These are phyloP conservation scores for Xylariaceae sp. DNA, from an alignment of 2,329 filamentous ascomycete species.

Conservation along the genomic window DNA sequence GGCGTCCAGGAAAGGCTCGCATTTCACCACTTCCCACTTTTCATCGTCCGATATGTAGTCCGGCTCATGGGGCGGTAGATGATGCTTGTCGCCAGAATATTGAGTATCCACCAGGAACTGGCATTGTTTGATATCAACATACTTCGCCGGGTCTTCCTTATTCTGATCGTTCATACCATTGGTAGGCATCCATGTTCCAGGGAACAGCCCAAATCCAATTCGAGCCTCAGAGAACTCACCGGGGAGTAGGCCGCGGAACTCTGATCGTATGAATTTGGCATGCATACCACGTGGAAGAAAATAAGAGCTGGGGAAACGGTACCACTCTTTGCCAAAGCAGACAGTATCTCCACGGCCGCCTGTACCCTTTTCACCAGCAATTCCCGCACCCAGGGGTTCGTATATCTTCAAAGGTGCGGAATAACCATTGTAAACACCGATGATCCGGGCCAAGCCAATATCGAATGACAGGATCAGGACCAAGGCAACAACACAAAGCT, in stretches of 20 bases:
- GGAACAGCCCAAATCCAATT: conserved; percentile 66
- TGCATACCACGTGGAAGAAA: conserved; percentile 79
- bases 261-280: conserved; percentile 85
- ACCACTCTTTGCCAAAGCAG: conserved; percentile 97
- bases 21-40: conserved; percentile 76
- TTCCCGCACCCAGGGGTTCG: conserved; percentile 56
- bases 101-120: conserved; percentile 84
- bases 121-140: conserved; percentile 72
- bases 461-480: conserved; percentile 61
- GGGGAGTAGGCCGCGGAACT: conserved; percentile 83
- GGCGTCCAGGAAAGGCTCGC: conserved; percentile 76
- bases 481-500: conserved; percentile 58
- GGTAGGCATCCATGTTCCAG: conserved; percentile 80
- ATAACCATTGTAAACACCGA: conserved; percentile 78
- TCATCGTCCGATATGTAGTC: conserved; percentile 69
- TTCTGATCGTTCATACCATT: conserved; percentile 90
- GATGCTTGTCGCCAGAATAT: conserved; percentile 54
- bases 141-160: conserved; percentile 80
- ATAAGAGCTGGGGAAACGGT: conserved; percentile 91
- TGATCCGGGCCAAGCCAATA: conserved; percentile 65
- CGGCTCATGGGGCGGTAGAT: conserved; percentile 66
- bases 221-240: conserved; percentile 81
- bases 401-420: conserved; percentile 74
- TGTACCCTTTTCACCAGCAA: conserved; percentile 43
- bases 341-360: conserved; percentile 63